Conservation (phyloP, 352 stramenopile species). For the Phytophthora rubi region DNA sequence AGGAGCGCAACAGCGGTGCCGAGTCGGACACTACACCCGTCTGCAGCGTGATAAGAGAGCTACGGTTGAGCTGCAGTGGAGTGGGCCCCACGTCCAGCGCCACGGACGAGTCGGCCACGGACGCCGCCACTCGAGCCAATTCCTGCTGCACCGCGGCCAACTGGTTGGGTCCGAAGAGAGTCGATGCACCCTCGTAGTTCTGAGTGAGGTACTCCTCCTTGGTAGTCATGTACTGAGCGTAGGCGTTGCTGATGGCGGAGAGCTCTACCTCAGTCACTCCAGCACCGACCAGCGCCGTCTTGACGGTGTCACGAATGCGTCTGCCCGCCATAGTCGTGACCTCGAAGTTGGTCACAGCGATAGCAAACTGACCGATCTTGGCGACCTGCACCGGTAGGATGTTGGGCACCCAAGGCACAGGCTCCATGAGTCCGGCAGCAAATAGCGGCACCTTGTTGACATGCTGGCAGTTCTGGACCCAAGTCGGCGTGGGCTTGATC, state of each 20-base stretch:
- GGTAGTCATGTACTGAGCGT: constrained; percentile 64
- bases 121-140: constrained; percentile 37
- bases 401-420: constrained; percentile 45
- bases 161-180: constrained; percentile 64
- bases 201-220: constrained; percentile 59
- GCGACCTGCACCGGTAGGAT: constrained; percentile 57
- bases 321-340: constrained; percentile 62
- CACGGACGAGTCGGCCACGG: neutral
- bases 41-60: constrained; percentile 40
- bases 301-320: constrained; percentile 43
- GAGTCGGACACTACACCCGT: constrained; percentile 45
- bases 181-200: constrained; percentile 39
- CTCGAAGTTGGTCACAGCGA: constrained; percentile 59
- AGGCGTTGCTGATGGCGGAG: constrained; percentile 53
- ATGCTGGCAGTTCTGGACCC: constrained; percentile 45
- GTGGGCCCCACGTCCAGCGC: constrained; percentile 24
- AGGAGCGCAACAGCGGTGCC: constrained; percentile 20
- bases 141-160: constrained; percentile 55
- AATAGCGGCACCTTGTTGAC: constrained; percentile 45
- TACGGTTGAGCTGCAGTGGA: constrained; percentile 41
- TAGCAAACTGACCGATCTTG: constrained; percentile 48
- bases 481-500: constrained; percentile 35
- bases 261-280: constrained; percentile 50
- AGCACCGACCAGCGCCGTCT: constrained; percentile 24
- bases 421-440: constrained; percentile 38